These are phyloP conservation scores for Phyllosticta citribraziliensis DNA, from an alignment of 2,329 filamentous ascomycete species.

Conservation along the genomic window DNA sequence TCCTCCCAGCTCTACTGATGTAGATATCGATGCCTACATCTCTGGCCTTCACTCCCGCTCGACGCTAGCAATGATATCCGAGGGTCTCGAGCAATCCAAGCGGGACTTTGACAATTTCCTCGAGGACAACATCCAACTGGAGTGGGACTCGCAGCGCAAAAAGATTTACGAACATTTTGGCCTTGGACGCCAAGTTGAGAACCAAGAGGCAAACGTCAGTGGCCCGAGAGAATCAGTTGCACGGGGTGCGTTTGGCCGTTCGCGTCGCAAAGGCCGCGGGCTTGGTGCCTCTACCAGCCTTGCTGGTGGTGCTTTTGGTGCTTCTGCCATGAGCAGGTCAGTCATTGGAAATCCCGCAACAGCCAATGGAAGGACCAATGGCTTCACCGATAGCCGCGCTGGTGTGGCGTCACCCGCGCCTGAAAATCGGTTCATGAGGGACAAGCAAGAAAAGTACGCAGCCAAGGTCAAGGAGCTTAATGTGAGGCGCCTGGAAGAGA, in stretches of 20 bases:
- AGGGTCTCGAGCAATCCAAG: conserved; percentile 81
- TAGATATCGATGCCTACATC: conserved; percentile 61
- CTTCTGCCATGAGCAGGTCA: conserved; percentile 67
- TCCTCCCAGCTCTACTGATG: conserved; percentile 37
- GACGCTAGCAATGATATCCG: conserved; percentile 80
- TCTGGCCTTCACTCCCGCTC: conserved; percentile 82
- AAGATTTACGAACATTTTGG: conserved; percentile 96
- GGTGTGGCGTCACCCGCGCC: conserved; percentile 39
- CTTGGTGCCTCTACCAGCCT: conserved; percentile 24
- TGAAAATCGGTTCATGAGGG: conserved; percentile 67
- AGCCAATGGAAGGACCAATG: conserved; percentile 42
- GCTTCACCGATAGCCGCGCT: conserved; percentile 57
- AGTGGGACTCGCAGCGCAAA: conserved; percentile 90
- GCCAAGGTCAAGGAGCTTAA: conserved; percentile 75
- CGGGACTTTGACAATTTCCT: conserved; percentile 89
- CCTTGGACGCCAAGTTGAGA: conserved; percentile 44
- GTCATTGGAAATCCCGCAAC: conserved; percentile 74
- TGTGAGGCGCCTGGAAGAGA: conserved; percentile 54
- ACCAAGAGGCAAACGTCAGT: conserved; percentile 25
- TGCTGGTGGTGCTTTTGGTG: conserved; percentile 43
- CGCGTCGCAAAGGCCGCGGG: conserved; percentile 32
- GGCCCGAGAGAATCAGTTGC: conserved; percentile 24
- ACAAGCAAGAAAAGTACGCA: conserved; percentile 75
- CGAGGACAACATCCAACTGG: conserved; percentile 87
- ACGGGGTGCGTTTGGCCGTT: conserved; percentile 45